phyloP scores from a whole-genome alignment of 169 alveolate genomes.

The Plasmodium blacklocki region DNA sequence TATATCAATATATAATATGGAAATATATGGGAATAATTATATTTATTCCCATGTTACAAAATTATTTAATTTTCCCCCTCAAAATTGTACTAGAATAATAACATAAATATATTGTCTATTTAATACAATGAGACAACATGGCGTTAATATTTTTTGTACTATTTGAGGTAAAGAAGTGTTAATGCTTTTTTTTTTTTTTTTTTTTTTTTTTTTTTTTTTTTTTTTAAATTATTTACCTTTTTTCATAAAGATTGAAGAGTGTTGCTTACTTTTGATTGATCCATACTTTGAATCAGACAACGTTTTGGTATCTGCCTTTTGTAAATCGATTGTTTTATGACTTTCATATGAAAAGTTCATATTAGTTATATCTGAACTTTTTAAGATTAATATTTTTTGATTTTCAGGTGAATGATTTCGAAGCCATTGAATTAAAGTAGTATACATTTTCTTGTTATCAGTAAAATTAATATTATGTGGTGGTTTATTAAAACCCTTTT shows the following conservation, averaged over 20 bases:
- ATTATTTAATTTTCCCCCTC: background rate
- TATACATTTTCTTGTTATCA: constrained; percentile 50
- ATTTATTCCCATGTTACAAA: too few relatives aligned
- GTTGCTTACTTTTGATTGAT: constrained; percentile 21
- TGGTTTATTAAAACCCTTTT: constrained; percentile 68
- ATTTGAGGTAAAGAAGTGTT: background rate
- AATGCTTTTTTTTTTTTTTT: too few relatives aligned
- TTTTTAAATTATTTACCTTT: constrained; percentile 6
- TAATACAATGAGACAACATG: background rate
- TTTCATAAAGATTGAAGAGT: constrained; percentile 20
- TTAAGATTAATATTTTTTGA: constrained; percentile 22
- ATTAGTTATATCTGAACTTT: background rate
- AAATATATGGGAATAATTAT: too few relatives aligned
- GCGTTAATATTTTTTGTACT: constrained; percentile 18
- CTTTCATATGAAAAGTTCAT: constrained; percentile 1
- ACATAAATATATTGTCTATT: constrained; percentile 11
- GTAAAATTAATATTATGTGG: constrained; percentile 62
- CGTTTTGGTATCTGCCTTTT: constrained; percentile 4
- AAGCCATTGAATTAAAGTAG: constrained; percentile 27
- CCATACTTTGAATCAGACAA: constrained; percentile 9
- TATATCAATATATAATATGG: too few relatives aligned
- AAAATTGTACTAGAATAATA: constrained; percentile 16
- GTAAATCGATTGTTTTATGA: constrained; percentile 9
- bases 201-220: background rate
- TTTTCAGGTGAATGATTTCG: constrained; percentile 48